Evolutionary conservation across 2,329 filamentous ascomycete species (phyloP), one percentile per base, ranked within the genome.

Genomic region (Macroventuria anomochaeta): DNA sequence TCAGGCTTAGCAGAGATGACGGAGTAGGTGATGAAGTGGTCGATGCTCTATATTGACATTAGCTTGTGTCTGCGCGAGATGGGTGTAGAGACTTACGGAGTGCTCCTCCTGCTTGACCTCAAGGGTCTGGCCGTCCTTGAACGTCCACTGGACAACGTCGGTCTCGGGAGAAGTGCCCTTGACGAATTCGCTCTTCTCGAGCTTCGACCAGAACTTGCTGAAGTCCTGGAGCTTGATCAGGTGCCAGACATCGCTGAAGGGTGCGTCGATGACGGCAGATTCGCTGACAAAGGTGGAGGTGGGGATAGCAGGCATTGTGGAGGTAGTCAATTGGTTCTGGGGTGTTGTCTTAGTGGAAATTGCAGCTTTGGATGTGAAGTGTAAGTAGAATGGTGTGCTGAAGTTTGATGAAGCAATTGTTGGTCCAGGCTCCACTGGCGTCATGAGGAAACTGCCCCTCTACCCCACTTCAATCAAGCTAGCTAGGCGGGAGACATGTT

Each of bases 21-120:
- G 58, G 83, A 85, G 81, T 89, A 90, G 55, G 87, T 90, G 75
- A 90, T 88, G 80, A 81, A 89, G 79, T 90, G 87, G 72, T 89
- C 85, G 78, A 90, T 87, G 59, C 81, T 82, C 85, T 87, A 56
- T 39, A 5, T 1, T 3, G 10, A 17, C 36, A 28, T 53, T 23
- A 52, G 41, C 28, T 5, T 36, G n/a, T 4, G 12, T 25, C 8
- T 8, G 5, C 10, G 38, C 7, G 13, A 23, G 4, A 21, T 8
- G 13, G 10, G 7, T 32, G 26, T 13, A 23, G 10, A 26, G 31
- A 73, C 82, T 55, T 75, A 88, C 85, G 61, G 84, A 88, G 77
- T 90, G 87, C 79, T 89, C 88, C 76, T 90, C 88, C 78, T 88
- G 86, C 84, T 90, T 90, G 62, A 90, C 85, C 73, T 90, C 86